phyloP scores from a whole-genome alignment of 352 stramenopile genomes.

The Pythium inflatum region DNA sequence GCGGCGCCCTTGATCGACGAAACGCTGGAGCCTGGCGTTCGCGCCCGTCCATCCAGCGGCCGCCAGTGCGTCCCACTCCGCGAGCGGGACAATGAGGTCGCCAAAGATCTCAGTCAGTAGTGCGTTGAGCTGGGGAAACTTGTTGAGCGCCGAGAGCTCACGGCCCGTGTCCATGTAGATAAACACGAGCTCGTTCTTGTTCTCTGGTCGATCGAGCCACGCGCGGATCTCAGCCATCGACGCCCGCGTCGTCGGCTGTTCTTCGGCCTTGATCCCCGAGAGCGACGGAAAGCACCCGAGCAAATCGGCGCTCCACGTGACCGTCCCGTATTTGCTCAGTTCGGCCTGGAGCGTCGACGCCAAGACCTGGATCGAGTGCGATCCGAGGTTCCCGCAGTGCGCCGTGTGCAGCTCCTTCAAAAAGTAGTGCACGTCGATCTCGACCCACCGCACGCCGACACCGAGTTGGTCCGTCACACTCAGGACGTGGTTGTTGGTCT shows the following conservation, averaged over 20 bases:
- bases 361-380: conserved; percentile 39
- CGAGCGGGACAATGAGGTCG: conserved; percentile 44
- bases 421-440: conserved; percentile 75
- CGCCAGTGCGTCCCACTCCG: conserved; percentile 39
- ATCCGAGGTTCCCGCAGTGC: conserved; percentile 60
- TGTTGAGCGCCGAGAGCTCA: conserved; percentile 40
- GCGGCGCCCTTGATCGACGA: conserved; percentile 44
- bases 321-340: conserved; percentile 46
- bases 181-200: conserved; percentile 49
- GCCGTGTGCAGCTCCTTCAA: conserved; percentile 57
- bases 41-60: conserved; percentile 35
- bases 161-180: conserved; percentile 58
- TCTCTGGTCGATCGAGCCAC: conserved; percentile 46
- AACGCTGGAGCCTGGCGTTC: conserved; percentile 41
- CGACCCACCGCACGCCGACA: conserved; percentile 60
- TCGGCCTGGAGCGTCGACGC: conserved; percentile 45
- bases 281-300: conserved; percentile 67
- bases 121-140: conserved; percentile 40
- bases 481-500: conserved; percentile 72
- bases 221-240: conserved; percentile 49
- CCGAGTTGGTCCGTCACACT: conserved; percentile 60
- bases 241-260: conserved; percentile 41
- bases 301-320: conserved; percentile 51
- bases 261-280: conserved; percentile 52
- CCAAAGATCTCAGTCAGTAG: conserved; percentile 49